These are phyloP conservation scores for Cyclaneusma minus DNA, from an alignment of 2,329 filamentous ascomycete genomes.

Conservation along the genomic window DNA sequence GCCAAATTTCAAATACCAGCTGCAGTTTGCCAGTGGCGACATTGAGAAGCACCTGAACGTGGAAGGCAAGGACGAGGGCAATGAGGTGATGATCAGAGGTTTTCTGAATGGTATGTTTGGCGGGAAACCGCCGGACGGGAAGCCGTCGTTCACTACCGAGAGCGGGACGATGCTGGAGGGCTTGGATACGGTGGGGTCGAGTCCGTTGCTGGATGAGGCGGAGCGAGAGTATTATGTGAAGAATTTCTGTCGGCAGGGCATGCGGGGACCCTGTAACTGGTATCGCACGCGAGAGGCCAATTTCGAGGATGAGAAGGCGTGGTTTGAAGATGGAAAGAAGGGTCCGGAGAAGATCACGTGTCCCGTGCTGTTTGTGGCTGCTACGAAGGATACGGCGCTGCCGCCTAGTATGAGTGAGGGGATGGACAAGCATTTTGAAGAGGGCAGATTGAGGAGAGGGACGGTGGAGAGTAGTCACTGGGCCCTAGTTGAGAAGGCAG, in stretches of 20 bases:
- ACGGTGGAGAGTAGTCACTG: constrained; percentile 66
- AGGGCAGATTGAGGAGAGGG: constrained; percentile 36
- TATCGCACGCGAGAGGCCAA: constrained; percentile 65
- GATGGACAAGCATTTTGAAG: constrained; percentile 55
- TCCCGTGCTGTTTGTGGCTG: constrained; percentile 63
- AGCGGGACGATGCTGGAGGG: constrained; percentile 45
- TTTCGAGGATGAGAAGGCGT: constrained; percentile 59
- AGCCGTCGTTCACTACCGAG: constrained; percentile 39
- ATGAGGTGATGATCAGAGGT: no score
- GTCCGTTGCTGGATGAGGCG: constrained; percentile 45
- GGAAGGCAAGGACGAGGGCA: constrained; percentile 38
- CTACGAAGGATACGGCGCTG: constrained; percentile 55
- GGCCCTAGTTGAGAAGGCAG: constrained; percentile 61
- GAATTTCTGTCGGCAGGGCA: constrained; percentile 54
- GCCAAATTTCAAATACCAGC: constrained; percentile 69
- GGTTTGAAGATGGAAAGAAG: constrained; percentile 44
- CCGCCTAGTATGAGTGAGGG: constrained; percentile 52
- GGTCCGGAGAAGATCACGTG: constrained; percentile 29
- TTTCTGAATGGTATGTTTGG: constrained; percentile 63
- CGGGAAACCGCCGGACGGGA: constrained; percentile 38
- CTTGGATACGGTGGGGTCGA: constrained; percentile 37
- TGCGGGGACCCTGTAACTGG: constrained; percentile 77
- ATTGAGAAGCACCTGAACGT: constrained; percentile 42
- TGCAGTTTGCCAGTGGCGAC: constrained; percentile 58
- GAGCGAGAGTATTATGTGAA: constrained; percentile 65